Percentiles rank a stretch among this genome's conserved stretches.
phyloP scores from a whole-genome alignment of 768 basidiomycete species.

The Clitopilus passeckerianus region DNA sequence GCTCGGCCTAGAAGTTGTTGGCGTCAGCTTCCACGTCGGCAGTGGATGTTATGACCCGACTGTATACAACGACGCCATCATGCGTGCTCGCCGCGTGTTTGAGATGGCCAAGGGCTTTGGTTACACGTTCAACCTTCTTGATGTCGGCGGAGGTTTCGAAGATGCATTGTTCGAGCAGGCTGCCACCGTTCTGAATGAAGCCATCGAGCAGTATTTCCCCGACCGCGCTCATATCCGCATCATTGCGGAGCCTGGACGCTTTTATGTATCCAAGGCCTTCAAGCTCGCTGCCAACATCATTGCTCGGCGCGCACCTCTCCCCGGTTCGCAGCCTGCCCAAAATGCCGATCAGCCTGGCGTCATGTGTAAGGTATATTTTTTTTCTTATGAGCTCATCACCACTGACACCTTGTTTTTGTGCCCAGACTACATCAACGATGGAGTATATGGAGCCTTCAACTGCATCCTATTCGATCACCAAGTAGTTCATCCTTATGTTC shows the following conservation, averaged over 20 bases:
- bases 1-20: slow-evolving; percentile 80
- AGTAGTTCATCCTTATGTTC: slow-evolving; percentile 76
- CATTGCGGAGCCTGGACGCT: slow-evolving; percentile 95
- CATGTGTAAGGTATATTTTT: slow-evolving; percentile 78
- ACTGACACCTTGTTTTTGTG: slow-evolving; percentile 9
- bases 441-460: slow-evolving; percentile 96
- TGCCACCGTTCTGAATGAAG: slow-evolving; percentile 61
- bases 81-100: slow-evolving; percentile 77
- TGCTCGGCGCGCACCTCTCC: slow-evolving; percentile 68
- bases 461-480: slow-evolving; percentile 98
- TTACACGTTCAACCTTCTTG: slow-evolving; percentile 78
- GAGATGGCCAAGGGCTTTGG: slow-evolving; percentile 82
- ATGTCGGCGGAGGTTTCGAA: slow-evolving; percentile 97
- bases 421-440: slow-evolving; percentile 98
- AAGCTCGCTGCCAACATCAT: slow-evolving; percentile 92
- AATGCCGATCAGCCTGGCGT: slow-evolving; percentile 43
- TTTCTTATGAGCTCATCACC: neutral
- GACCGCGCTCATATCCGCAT: slow-evolving; percentile 56
- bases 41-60: slow-evolving; percentile 93
- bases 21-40: slow-evolving; percentile 97
- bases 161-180: slow-evolving; percentile 79
- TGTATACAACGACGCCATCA: slow-evolving; percentile 87
- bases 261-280: slow-evolving; percentile 90
- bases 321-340: slow-evolving; percentile 25
- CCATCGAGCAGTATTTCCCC: slow-evolving; percentile 80